Conservation (phyloP, 257 asterid species). For the Pogostemon cablin region DNA sequence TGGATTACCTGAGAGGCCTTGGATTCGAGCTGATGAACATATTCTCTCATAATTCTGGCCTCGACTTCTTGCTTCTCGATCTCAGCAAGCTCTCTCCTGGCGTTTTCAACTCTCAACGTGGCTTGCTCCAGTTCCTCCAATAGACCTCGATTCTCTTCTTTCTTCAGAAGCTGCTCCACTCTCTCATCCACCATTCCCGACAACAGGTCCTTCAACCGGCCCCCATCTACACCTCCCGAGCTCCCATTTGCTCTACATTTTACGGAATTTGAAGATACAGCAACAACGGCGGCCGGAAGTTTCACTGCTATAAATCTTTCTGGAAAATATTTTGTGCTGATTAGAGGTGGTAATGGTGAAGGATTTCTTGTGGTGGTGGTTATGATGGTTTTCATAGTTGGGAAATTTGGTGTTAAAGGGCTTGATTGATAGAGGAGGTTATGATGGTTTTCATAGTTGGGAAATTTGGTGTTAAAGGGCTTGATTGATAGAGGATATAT, state of each 20-base stretch:
- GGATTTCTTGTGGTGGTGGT: conserved; percentile 38
- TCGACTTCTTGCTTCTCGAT: conserved; percentile 82
- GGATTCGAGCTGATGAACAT: conserved; percentile 69
- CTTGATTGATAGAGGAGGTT: not conserved
- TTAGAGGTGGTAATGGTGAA: conserved; percentile 30
- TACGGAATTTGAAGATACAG: conserved; percentile 31
- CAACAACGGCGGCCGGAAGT: conserved; percentile 14
- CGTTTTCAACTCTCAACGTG: conserved; percentile 70
- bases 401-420: not conserved
- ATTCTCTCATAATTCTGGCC: conserved; percentile 57
- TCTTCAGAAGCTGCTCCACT: conserved; percentile 65
- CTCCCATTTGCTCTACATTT: conserved; percentile 58
- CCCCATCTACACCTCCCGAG: conserved; percentile 36
- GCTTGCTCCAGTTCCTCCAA: conserved; percentile 83
- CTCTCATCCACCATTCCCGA: conserved; percentile 75
- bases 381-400: conserved; percentile 44
- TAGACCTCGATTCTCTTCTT: conserved; percentile 78
- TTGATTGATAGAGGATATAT: no score
- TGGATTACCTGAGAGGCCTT: conserved; percentile 71
- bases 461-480: not conserved
- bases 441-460: conserved; percentile 44
- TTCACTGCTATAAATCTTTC: conserved; percentile 30
- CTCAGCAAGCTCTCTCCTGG: conserved; percentile 74
- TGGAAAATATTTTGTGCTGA: conserved; percentile 30
- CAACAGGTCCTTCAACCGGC: conserved; percentile 54